Base-by-base conservation (phyloP, 176 grass and related monocot genomes). In the Eleusine indica region DNA sequence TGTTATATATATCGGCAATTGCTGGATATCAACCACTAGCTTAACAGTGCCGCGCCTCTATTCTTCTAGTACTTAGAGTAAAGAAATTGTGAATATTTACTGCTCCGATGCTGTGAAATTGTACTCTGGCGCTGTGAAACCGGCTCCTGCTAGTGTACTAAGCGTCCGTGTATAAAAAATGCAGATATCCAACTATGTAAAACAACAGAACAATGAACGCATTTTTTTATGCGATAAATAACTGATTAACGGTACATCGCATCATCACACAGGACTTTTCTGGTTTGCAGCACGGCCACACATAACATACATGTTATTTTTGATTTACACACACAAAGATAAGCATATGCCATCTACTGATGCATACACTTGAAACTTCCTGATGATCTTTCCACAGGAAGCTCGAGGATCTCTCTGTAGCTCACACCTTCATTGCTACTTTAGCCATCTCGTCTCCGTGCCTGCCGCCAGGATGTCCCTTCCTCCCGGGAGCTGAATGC, bases 341-440 rank as follows among this genome's bases (percentile, higher is more conserved):
- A 21, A 54, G 29, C 71, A 29, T 74, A 29, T 74, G 72, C 0
- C 72, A 54, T 38, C 16, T 74, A 37, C 12, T 37, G 48, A 37
- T 54, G 13, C 17, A 35, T 16, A 73, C 30, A 44, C 15, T 30
- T 53, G 51, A 53, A 17, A 17, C 14, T 53, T 53, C 22, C 14
- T 72, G 70, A 48, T 72, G 1, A 48, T 48, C 22, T 73, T 51
- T 73, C 13, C 70, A 74, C 70, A 74, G 9, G 48, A 4, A 54
- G 15, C 46, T 54, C 6, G 48, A 51, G 15, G 12, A 35, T 35
- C 44, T 49, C 70, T 29, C 70, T 30, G 70, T 14, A 28, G 4
- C 70, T 73, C 70, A 73, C 70, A 51, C 6, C 43, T 73, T 16
- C 2, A 49, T 73, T 7, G 46, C 70, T 13, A 9, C 46, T 48